These are phyloP conservation scores for sweet orange (Citrus sinensis) DNA, from an alignment of 345 rosid species.

Conservation along the genomic window DVS_A1.0 CM039162.1:17234501-17235000, in stretches of 20 bases:
- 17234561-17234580: too few relatives aligned
- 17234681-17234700: too few relatives aligned
- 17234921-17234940: neutral
- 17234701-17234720: too few relatives aligned
- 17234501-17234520: too few relatives aligned
- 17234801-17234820: neutral
- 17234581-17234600: too few relatives aligned
- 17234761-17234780: slow-evolving; percentile 23
- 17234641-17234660: too few relatives aligned
- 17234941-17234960: neutral
- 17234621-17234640: too few relatives aligned
- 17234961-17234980: neutral
- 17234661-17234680: too few relatives aligned
- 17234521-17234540: too few relatives aligned
- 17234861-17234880: neutral
- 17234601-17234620: too few relatives aligned
- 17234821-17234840: neutral
- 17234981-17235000: too few relatives aligned
- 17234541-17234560: too few relatives aligned
- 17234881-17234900: neutral
- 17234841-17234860: neutral
- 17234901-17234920: neutral
- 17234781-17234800: neutral
- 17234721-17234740: slow-evolving; percentile 20
- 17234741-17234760: slow-evolving; percentile 88